Conservation (phyloP, 129 eudicot genomes). For the Chrysanthemum seticuspe region DNA sequence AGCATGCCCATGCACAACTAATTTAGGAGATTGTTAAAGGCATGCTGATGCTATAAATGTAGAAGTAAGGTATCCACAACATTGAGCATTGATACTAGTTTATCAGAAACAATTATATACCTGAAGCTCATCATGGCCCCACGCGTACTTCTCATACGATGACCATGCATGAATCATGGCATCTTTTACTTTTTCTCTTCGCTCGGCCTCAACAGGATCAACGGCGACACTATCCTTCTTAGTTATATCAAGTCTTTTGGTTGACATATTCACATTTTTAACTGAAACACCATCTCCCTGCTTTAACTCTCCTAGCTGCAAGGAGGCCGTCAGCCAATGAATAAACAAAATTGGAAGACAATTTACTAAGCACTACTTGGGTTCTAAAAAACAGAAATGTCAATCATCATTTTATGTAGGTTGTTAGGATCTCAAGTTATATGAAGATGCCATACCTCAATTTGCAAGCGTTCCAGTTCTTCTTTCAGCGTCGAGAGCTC, state of each 20-base stretch:
- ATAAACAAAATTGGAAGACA: constrained; percentile 1
- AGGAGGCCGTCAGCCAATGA: constrained; percentile 19
- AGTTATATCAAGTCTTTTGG: constrained; percentile 29
- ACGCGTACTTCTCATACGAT: constrained; percentile 97
- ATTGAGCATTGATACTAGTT: background rate
- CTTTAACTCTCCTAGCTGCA: constrained; percentile 45
- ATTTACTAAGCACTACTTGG: background rate
- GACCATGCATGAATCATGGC: constrained; percentile 99
- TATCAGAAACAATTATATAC: constrained; percentile 32
- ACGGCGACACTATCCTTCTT: constrained; percentile 30
- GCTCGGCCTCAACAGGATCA: constrained; percentile 61
- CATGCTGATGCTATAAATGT: no score
- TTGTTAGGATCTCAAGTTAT: constrained; percentile 10
- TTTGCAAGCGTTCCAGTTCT: constrained; percentile 61
- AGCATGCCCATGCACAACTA: no score
- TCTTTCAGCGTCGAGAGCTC: constrained; percentile 63
- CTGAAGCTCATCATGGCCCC: constrained; percentile 99
- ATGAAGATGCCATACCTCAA: constrained; percentile 41
- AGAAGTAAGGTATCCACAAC: no score
- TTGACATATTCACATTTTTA: constrained; percentile 30
- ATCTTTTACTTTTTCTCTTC: constrained; percentile 89
- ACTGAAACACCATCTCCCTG: constrained; percentile 33
- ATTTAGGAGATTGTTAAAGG: no score
- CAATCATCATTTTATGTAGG: constrained; percentile 7
- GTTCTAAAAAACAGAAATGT: constrained; percentile 2